phyloP scores from a whole-genome alignment of 2,329 filamentous ascomycete genomes.

The Sarocladium kiliense region DNA sequence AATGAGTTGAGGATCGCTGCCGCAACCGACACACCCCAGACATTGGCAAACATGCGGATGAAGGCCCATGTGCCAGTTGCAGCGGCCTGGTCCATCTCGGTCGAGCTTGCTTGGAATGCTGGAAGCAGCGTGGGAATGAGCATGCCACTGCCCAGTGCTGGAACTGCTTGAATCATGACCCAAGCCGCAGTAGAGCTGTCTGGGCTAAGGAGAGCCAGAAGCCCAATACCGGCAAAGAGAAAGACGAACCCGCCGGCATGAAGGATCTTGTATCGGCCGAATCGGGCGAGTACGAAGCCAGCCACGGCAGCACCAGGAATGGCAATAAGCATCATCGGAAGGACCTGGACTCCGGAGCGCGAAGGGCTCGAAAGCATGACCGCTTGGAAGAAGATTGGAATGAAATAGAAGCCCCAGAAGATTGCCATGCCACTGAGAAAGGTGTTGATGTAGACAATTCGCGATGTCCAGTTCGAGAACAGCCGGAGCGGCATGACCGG shows the following conservation, averaged over 20 bases:
- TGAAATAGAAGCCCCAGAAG: conserved; percentile 33
- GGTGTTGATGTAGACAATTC: conserved; percentile 18
- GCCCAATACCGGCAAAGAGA: conserved; percentile 33
- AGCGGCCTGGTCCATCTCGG: conserved; percentile 28
- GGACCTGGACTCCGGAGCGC: conserved; percentile 26
- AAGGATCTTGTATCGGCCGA: conserved; percentile 27
- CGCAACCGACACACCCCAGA: conserved; percentile 41
- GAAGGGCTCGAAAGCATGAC: conserved; percentile 28
- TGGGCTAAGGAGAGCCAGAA: conserved; percentile 31
- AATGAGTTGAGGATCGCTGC: conserved; percentile 23
- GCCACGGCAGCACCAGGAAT: conserved; percentile 23
- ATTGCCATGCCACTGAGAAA: conserved; percentile 19
- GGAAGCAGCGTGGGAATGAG: conserved; percentile 37
- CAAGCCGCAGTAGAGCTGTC: conserved; percentile 28
- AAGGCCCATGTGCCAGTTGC: conserved; percentile 36
- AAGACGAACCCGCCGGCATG: conserved; percentile 32
- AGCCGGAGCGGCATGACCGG: conserved; percentile 20
- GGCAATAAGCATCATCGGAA: conserved; percentile 25
- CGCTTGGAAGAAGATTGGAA: conserved; percentile 42
- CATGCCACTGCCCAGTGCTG: conserved; percentile 35
- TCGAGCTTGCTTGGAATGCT: conserved; percentile 32
- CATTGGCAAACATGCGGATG: conserved; percentile 36
- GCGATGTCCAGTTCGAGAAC: conserved; percentile 17
- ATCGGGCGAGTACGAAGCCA: conserved; percentile 19
- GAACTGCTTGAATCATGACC: conserved; percentile 33